Evolutionary conservation across 2,329 filamentous ascomycete species (phyloP).

Genomic region (Elsinoe necatrix): DNA sequence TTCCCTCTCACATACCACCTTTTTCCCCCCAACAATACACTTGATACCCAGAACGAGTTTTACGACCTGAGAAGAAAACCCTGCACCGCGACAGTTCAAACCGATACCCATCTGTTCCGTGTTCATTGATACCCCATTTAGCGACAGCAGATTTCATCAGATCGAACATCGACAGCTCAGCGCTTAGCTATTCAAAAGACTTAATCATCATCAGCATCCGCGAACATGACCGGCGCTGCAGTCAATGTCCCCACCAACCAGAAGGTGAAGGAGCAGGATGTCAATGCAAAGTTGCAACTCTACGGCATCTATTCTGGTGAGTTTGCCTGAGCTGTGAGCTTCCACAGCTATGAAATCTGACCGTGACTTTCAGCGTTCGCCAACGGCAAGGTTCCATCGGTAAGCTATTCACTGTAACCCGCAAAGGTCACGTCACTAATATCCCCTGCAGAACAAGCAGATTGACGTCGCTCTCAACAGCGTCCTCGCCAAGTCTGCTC

Average conservation of each 20-base stretch:
- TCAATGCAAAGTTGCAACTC: slow-evolving; percentile 89
- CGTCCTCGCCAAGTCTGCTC: slow-evolving; percentile 61
- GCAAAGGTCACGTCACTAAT: slow-evolving; percentile 16
- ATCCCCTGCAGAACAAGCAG: slow-evolving; percentile 65
- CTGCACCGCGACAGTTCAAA: not conserved
- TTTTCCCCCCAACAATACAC: not conserved
- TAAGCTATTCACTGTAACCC: slow-evolving; percentile 39
- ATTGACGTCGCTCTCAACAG: slow-evolving; percentile 93
- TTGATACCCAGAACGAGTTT: slow-evolving; percentile 13
- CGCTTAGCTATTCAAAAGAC: not conserved
- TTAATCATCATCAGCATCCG: slow-evolving; percentile 8
- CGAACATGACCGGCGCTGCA: slow-evolving; percentile 26
- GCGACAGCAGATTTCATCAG: not conserved
- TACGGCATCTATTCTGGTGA: slow-evolving; percentile 74
- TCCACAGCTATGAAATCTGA: slow-evolving; percentile 14
- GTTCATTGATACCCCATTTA: slow-evolving; percentile 16
- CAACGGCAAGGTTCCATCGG: slow-evolving; percentile 81
- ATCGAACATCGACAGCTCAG: not conserved
- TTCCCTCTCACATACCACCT: not conserved
- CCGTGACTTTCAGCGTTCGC: slow-evolving; percentile 57
- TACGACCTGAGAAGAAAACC: not conserved
- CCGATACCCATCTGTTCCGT: slow-evolving; percentile 14
- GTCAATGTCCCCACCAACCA: slow-evolving; percentile 68
- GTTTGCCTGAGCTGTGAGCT: slow-evolving; percentile 20
- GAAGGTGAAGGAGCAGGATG: slow-evolving; percentile 70